phyloP scores from a whole-genome alignment of 169 alveolate species.

The Plasmodium chabaudi region DNA sequence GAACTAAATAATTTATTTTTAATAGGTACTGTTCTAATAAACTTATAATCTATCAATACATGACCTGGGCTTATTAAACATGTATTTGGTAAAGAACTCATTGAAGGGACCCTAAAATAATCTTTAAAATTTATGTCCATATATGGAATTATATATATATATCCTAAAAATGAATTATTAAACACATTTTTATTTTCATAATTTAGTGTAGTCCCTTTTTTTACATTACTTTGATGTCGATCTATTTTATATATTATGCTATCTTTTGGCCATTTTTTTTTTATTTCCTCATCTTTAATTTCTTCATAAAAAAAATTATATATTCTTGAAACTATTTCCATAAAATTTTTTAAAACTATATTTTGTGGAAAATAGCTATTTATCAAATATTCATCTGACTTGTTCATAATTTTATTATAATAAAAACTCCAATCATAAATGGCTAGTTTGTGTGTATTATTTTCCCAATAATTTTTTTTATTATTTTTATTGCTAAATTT shows the following conservation, averaged over 20 bases:
- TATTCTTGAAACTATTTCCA: slow-evolving; percentile 21
- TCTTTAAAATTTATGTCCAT: slow-evolving; percentile 31
- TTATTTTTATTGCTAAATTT: neutral
- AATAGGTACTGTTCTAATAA: slow-evolving; percentile 39
- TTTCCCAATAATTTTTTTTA: neutral
- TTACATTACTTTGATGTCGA: neutral
- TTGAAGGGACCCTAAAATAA: slow-evolving; percentile 37
- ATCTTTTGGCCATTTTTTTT: slow-evolving; percentile 24
- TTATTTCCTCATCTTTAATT: neutral
- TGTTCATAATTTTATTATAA: slow-evolving; percentile 31
- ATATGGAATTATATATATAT: slow-evolving; percentile 70
- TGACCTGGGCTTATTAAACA: slow-evolving; percentile 46
- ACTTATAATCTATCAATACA: slow-evolving; percentile 41
- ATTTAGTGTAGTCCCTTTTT: neutral
- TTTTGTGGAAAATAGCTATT: slow-evolving; percentile 58
- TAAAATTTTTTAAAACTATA: slow-evolving; percentile 23
- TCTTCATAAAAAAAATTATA: slow-evolving; percentile 46
- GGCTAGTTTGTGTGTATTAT: neutral
- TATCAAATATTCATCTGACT: slow-evolving; percentile 48
- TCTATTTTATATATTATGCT: slow-evolving; percentile 21
- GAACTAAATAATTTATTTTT: slow-evolving; percentile 54
- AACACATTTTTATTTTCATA: neutral
- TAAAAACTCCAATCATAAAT: slow-evolving; percentile 60
- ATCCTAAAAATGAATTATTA: slow-evolving; percentile 27
- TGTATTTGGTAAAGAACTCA: slow-evolving; percentile 41